Base-by-base conservation (phyloP, 164 flowering plant species). In the Aristolochia californica region DNA sequence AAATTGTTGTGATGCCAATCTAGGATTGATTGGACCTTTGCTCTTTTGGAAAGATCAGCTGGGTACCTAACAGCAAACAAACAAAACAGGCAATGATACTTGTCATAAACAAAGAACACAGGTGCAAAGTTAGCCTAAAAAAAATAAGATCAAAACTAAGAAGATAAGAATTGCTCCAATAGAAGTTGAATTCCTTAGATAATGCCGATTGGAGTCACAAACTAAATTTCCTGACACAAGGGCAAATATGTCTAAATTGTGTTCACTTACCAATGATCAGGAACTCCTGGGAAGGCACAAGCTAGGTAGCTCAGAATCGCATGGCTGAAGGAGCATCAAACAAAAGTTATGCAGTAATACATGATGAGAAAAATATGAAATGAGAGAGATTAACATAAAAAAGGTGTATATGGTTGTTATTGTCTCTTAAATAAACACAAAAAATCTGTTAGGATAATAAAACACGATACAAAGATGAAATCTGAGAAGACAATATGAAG, bases 1-100 rank as follows among this genome's bases (percentile, higher is more conserved):
- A 93, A 66, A 69, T 87, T 83, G 43, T 85, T 66, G 56, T 87
- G 96, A 70, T 93, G 99, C 99, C 97, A 89, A 70, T 93, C 96
- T 67, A 93, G 69, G 30, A 87, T 85, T 1, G 95, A 83, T 56
- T 93, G 68, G 23, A 89, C 72, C 75, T 77, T 83, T 47, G 91
- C 91, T 72, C 97, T 89, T 71, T 63, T 77, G 60, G 22, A 71
- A 65, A 85, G 73, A 82, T 93, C 99, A 63, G 80, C 66, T 8
- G 96, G 96, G 64, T 88, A 89, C 97, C 91, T 88, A 62, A 55
- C 43, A 58, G 62, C 4, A 44, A 50, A 45, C 58, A 12, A 28
- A 59, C 15, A 60, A 24, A 38, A 22, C 9, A 12, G 22, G 18
- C 13, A 14, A 24, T 50, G 34, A 18, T 21, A 0, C 13, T 25